These are phyloP conservation scores for Rubus parviflorus DNA, from an alignment of 306 rosid species.

Conservation along the genomic window DNA sequence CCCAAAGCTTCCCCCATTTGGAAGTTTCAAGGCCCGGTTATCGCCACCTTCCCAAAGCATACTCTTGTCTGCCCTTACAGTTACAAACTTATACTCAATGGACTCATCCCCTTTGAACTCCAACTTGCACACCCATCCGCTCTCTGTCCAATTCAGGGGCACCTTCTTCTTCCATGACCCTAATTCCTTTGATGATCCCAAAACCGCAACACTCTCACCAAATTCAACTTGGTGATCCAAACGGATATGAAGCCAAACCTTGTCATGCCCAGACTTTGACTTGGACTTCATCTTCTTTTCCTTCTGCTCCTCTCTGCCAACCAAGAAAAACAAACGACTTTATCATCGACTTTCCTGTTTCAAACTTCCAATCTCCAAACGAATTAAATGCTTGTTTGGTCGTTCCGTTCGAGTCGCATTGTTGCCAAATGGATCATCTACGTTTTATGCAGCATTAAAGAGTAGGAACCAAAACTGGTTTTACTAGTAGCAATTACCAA, in stretches of 20 bases:
- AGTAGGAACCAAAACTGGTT: too few species aligned
- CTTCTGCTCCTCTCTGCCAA: conserved; percentile 46
- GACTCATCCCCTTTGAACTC: conserved; percentile 38
- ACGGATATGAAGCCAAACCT: conserved; percentile 53
- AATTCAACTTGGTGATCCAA: conserved; percentile 79
- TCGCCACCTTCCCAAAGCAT: conserved; percentile 73
- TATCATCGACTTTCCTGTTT: background rate
- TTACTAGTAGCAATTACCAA: background rate
- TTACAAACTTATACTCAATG: conserved; percentile 68
- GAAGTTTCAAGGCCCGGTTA: conserved; percentile 65
- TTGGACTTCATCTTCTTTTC: conserved; percentile 26
- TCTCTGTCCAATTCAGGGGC: conserved; percentile 65
- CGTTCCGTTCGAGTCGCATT: background rate
- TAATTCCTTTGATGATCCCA: conserved; percentile 71
- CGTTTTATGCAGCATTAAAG: too few species aligned
- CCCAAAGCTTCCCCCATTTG: conserved; percentile 48
- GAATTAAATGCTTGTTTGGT: background rate
- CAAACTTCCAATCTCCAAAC: background rate
- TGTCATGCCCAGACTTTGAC: conserved; percentile 26
- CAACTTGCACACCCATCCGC: conserved; percentile 79
- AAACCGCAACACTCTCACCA: conserved; percentile 70
- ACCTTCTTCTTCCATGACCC: conserved; percentile 76
- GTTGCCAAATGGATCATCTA: background rate
- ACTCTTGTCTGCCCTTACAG: conserved; percentile 36
- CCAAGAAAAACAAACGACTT: background rate